Conservation (phyloP, 192 early-diverging fungal genomes). For the Coemansia sp. region DNA sequence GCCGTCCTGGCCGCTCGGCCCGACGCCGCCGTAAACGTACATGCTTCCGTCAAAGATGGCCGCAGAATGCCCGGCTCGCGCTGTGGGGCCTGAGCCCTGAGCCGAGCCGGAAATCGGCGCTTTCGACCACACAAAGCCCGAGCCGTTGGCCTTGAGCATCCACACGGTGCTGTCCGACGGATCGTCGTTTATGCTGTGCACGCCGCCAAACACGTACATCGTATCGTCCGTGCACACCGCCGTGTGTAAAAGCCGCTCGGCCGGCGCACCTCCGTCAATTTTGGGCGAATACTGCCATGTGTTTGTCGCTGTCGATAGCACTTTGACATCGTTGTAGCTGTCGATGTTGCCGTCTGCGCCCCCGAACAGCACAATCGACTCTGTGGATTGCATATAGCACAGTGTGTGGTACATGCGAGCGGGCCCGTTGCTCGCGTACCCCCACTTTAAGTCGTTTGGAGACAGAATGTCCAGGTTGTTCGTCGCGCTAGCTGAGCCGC, state of each 20-base stretch:
- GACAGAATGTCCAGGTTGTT: conserved; percentile 54
- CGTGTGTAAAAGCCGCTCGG: conserved; percentile 61
- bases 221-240: conserved; percentile 65
- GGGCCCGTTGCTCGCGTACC: conserved; percentile 60
- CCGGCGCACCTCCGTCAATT: conserved; percentile 50
- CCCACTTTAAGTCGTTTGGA: conserved; percentile 58
- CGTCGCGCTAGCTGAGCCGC: conserved; percentile 26
- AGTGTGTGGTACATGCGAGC: conserved; percentile 56
- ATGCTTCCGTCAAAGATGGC: conserved; percentile 59
- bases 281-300: conserved; percentile 57
- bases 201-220: conserved; percentile 71
- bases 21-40: conserved; percentile 71
- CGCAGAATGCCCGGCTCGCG: conserved; percentile 66
- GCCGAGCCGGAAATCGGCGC: conserved; percentile 36
- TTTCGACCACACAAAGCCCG: conserved; percentile 41
- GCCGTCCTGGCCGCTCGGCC: conserved; percentile 55
- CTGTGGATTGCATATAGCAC: conserved; percentile 58
- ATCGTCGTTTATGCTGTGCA: conserved; percentile 20
- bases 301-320: conserved; percentile 52
- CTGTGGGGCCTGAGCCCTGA: conserved; percentile 50
- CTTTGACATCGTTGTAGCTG: conserved; percentile 56
- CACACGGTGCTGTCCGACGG: conserved; percentile 57
- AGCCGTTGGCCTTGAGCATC: conserved; percentile 37
- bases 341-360: conserved; percentile 56
- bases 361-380: conserved; percentile 65